Base-by-base conservation (phyloP, 2,329 filamentous ascomycete species). In the Dothideomycetes sp. region DNA sequence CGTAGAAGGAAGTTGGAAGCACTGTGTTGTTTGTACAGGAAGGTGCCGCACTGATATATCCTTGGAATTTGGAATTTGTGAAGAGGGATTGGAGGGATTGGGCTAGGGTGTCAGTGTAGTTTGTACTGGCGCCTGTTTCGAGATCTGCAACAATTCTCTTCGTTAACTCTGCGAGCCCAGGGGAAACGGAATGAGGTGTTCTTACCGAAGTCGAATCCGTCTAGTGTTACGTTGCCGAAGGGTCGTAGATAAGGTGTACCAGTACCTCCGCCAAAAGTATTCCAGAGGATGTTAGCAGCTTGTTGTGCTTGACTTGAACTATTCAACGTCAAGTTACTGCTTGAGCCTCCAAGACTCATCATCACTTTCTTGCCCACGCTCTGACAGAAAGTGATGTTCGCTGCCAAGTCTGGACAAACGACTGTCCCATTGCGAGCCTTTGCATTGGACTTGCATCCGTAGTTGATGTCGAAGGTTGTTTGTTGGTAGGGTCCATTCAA, bases 151-250 rank as follows among this genome's bases (percentile, higher is more conserved):
- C 22, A 8, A 16, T 16, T 20, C 33, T 18, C 32, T 28, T 9
- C 3, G 4, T 16, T 13, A 17, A 3, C 2, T 33, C 2, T 31
- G n/a, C 31, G 17, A 18, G 20, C 6, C 11, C 10, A 7, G 22
- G 15, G 9, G 3, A 13, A 13, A 7, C 7, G 5, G 5, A 0
- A 8, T 20, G 34, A n/a, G 4, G n/a, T n/a, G n/a, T n/a, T n/a
- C n/a, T 4, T 27, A 40, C 37, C 69, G 38, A 71, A 66, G 49
- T 74, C 70, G 51, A 67, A 74, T 12, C 70, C 68, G 48, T 76
- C 69, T 22, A 76, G 64, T 3, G 65, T 54, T 18, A 64, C 63
- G 43, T 62, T 52, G 20, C 68, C 68, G 44, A 71, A 69, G 11
- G 70, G 69, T 17, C 70, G 59, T 11, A 59, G 56, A 11, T 53